Conservation (phyloP, 2,329 filamentous ascomycete species). For the Pseudogymnoascus sp. region DNA sequence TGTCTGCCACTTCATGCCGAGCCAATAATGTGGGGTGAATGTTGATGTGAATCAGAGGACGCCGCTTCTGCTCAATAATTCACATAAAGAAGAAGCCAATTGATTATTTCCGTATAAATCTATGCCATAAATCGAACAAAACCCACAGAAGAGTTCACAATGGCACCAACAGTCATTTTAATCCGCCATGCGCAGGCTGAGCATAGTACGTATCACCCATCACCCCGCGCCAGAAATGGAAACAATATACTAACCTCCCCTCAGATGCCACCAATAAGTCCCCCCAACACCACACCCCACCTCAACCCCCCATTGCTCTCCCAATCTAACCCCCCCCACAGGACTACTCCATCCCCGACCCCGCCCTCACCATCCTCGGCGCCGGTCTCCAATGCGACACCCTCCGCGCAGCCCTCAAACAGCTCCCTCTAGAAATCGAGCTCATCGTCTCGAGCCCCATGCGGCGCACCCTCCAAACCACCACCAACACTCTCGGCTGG, state of each 20-base stretch:
- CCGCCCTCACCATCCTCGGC: constrained; percentile 19
- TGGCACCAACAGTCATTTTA: constrained; percentile 34
- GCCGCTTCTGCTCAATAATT: background rate
- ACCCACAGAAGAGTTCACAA: constrained; percentile 13
- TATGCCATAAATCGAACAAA: background rate
- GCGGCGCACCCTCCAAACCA: constrained; percentile 25
- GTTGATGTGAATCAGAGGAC: background rate
- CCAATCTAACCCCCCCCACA: constrained; percentile 17
- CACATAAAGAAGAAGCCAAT: background rate
- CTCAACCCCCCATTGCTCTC: background rate
- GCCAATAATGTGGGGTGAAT: background rate
- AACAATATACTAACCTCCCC: constrained; percentile 11
- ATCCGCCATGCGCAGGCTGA: constrained; percentile 35
- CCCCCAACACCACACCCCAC: constrained; percentile 13
- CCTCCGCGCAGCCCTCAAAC: constrained; percentile 20
- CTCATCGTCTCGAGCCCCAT: constrained; percentile 28
- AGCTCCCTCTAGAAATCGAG: constrained; percentile 23
- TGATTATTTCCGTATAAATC: background rate
- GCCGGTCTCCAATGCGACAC: constrained; percentile 19
- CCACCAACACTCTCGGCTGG: constrained; percentile 24
- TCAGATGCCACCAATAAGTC: constrained; percentile 27
- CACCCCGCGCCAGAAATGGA: background rate
- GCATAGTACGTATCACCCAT: constrained; percentile 29
- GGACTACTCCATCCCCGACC: constrained; percentile 19
- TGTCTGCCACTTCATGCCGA: background rate